Evolutionary conservation across 2,329 filamentous ascomycete species (phyloP).

Genomic region (Alternaria novae-zelandiae): DNA sequence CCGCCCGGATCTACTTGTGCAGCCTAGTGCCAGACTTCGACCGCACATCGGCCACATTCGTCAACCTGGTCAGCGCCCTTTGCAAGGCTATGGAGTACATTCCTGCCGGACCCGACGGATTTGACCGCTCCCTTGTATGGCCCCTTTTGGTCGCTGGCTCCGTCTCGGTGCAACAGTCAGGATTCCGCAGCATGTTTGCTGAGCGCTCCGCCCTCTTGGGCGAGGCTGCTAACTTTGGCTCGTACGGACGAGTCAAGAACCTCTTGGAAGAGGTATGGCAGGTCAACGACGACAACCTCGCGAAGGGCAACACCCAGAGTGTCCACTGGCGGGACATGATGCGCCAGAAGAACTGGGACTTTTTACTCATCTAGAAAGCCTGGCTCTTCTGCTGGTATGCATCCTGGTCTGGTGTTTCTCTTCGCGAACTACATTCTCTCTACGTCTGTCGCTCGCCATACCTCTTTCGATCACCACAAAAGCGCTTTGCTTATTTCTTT

Average conservation of each 20-base stretch:
- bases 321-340: constrained; percentile 96
- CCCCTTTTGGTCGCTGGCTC: constrained; percentile 88
- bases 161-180: constrained; percentile 72
- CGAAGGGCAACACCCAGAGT: constrained; percentile 63
- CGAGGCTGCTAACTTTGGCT: constrained; percentile 78
- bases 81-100: constrained; percentile 79
- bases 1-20: constrained; percentile 96
- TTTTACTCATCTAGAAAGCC: constrained; percentile 75
- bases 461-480: constrained; percentile 16
- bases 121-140: constrained; percentile 91
- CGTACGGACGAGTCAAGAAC: constrained; percentile 81
- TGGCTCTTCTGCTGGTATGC: constrained; percentile 42
- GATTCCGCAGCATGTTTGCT: constrained; percentile 79
- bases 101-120: constrained; percentile 79
- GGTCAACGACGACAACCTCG: constrained; percentile 68
- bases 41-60: constrained; percentile 73
- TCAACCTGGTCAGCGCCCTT: constrained; percentile 79
- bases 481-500: constrained; percentile 43
- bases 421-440: constrained; percentile 31
- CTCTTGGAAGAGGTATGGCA: constrained; percentile 84
- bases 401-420: constrained; percentile 44
- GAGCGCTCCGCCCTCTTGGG: constrained; percentile 77
- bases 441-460: constrained; percentile 13
- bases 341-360: constrained; percentile 90
- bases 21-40: constrained; percentile 89